These are phyloP conservation scores for Zangia roseola DNA, from an alignment of 768 basidiomycete genomes.

Conservation along the genomic window DNA sequence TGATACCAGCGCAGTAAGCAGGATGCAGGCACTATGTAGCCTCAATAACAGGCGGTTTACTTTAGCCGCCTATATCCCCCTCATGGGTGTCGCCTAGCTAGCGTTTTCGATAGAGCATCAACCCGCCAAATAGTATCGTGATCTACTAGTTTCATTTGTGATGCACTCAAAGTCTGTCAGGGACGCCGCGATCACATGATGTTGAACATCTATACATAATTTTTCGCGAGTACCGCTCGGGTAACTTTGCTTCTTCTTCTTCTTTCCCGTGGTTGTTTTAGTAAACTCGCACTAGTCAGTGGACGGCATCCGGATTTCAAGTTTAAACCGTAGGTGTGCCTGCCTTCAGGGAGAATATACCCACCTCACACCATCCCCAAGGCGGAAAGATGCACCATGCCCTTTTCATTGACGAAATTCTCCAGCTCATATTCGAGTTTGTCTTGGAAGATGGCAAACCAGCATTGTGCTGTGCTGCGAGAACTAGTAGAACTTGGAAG, in stretches of 20 bases:
- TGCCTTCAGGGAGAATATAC: neutral
- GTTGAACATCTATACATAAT: slow-evolving; percentile 2
- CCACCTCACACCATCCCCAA: neutral
- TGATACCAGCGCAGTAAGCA: neutral
- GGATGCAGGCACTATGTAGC: no score
- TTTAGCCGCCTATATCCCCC: no score
- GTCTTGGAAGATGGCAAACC: slow-evolving; percentile 27
- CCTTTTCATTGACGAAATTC: slow-evolving; percentile 50
- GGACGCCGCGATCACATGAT: slow-evolving; percentile 8
- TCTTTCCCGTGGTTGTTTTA: neutral
- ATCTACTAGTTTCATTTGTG: neutral
- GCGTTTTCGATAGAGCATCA: slow-evolving; percentile 2
- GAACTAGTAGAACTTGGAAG: slow-evolving; percentile 46
- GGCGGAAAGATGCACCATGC: slow-evolving; percentile 39
- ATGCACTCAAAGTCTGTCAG: no score
- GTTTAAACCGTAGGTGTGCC: slow-evolving; percentile 6
- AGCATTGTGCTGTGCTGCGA: slow-evolving; percentile 38
- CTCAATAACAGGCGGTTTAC: no score
- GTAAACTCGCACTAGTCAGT: no score
- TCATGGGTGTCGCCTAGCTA: neutral
- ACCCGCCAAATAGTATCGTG: neutral
- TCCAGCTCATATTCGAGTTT: slow-evolving; percentile 41
- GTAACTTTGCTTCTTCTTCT: neutral
- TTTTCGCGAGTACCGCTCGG: slow-evolving; percentile 17
- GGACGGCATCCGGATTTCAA: neutral